Evolutionary conservation across 345 rosid species (phyloP), one percentile per base, ranked within the genome.

Genomic region (Ceriops decandra): DNA sequence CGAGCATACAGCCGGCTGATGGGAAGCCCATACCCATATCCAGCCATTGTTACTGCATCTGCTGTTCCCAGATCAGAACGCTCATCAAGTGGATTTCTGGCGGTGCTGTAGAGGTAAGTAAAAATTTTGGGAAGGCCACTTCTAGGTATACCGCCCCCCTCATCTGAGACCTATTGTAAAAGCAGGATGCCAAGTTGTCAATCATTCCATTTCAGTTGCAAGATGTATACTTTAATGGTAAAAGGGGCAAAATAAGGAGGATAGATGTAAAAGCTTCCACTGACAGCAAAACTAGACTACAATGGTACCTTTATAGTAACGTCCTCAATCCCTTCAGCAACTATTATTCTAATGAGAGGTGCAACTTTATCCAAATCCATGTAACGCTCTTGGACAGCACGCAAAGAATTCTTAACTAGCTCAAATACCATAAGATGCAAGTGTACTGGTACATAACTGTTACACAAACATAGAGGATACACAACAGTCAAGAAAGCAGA

Each of bases 91-190:
- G 98, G 99, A 68, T 87, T 92, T 80, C 75, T 87, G 0, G 99
- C 99, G 17, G 98, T 95, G 58, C 96, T 95, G 80, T 95, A 95
- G 68, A 92, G 98, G 74, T 95, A 95, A 0, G 98, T 91, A 83
- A 95, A 95, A 71, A 95, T 91, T 74, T 87, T 91, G 70, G 98
- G 89, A 74, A 95, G 99, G 71, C 99, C 99, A 27, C 98, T 95
- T 78, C 98, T 87, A 32, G 90, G 87, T 59, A 95, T 95, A 60
- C 99, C 99, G 68, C 99, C 99, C 70, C 98, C 98, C 79, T 95
- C 98, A 75, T 95, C 98, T 17, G 98, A 88, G 32, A 95, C 91
- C 99, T 95, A 70, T 31, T 67, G 64, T 19, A 22, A 57, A 77
- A 74, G 52, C 28, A 11, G 67, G 47, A 42, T 42, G 77, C 49